A percentile compares a stretch with the other conserved stretches of the same genome.
Evolutionary conservation across 176 grass and related monocot genomes (phyloP).

Genomic region (Musa troglodytarum): DNA sequence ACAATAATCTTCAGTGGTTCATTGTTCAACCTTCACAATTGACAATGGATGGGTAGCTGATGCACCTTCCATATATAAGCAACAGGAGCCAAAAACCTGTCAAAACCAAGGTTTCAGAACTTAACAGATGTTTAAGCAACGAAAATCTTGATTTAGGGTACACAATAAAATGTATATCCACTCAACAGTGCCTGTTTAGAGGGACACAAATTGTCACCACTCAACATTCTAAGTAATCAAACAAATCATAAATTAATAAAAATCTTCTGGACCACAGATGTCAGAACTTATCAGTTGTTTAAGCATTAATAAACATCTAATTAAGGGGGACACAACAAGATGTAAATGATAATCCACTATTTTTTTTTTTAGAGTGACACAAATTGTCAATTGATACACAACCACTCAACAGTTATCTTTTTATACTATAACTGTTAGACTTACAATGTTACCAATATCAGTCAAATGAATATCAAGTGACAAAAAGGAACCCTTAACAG

Average conservation of each 20-base stretch:
- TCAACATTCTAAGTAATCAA: too few relatives aligned
- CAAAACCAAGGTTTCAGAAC: constrained; percentile 10
- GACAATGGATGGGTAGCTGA: constrained; percentile 57
- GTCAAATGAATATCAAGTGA: constrained; percentile 65
- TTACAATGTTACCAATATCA: constrained; percentile 67
- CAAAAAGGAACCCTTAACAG: constrained; percentile 57
- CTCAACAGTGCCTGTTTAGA: too few relatives aligned
- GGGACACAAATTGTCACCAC: too few relatives aligned
- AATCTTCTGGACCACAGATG: too few relatives aligned
- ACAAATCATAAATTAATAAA: too few relatives aligned
- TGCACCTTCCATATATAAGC: constrained; percentile 80
- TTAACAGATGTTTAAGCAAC: background rate
- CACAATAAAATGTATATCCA: background rate
- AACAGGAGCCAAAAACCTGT: constrained; percentile 45
- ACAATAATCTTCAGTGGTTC: constrained; percentile 16
- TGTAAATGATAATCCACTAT: too few relatives aligned
- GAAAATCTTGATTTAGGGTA: background rate
- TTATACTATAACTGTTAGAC: constrained; percentile 2
- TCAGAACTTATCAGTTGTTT: too few relatives aligned
- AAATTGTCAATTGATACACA: too few relatives aligned
- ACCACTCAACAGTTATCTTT: too few relatives aligned
- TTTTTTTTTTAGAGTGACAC: too few relatives aligned
- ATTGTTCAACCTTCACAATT: constrained; percentile 63
- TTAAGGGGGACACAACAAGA: too few relatives aligned
- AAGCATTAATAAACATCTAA: too few relatives aligned